Evolutionary conservation across 176 grass and related monocot species (phyloP), one percentile per base, ranked within the genome.

Genomic region (Microstegium vimineum): DNA sequence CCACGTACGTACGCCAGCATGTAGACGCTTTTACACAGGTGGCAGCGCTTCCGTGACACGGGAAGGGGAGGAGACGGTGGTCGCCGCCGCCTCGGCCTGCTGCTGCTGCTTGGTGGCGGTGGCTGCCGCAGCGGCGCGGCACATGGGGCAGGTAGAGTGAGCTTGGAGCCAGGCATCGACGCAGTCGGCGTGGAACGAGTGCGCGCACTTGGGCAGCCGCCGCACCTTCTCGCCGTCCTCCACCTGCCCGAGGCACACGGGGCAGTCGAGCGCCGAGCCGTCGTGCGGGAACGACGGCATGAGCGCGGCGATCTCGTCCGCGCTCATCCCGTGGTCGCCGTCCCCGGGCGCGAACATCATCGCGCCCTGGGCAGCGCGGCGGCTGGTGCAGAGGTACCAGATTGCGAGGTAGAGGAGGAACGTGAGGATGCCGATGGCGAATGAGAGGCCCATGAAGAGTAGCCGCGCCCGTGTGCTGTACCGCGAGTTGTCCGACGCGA

Each of bases 101-200:
- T n/a, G n/a, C n/a, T n/a, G n/a, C n/a, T 30, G 6, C 76, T 86
- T 77, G 33, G 13, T 63, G 59, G 61, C 56, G 16, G 83, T n/a
- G 15, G 73, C 49, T 46, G 73, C 42, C 1, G 12, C 30, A 6
- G 71, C 49, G 12, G 89, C 75, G 69, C 94, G 90, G 78, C 94
- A 97, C 54, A 97, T 68, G 45, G 94, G 94, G 66, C 94, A 97
- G 1, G 88, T 97, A 41, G 68, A 69, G 66, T 84, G 86, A 7
- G 83, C 74, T 51, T 42, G 61, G 10, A 97, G 81, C 94, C 94
- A 97, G 8, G 34, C 71, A 67, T 97, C 94, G 73, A 97, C 75
- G 86, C 94, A 97, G 49, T 82, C 86, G 76, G 71, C 80, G 67
- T 97, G 94, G 84, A 93, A 93, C 66, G 84, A 75, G 79, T 97